A percentile compares a stretch with the other conserved stretches of the same genome.
Conservation (phyloP, 192 early-diverging fungal species). For the Podila epigama region DNA sequence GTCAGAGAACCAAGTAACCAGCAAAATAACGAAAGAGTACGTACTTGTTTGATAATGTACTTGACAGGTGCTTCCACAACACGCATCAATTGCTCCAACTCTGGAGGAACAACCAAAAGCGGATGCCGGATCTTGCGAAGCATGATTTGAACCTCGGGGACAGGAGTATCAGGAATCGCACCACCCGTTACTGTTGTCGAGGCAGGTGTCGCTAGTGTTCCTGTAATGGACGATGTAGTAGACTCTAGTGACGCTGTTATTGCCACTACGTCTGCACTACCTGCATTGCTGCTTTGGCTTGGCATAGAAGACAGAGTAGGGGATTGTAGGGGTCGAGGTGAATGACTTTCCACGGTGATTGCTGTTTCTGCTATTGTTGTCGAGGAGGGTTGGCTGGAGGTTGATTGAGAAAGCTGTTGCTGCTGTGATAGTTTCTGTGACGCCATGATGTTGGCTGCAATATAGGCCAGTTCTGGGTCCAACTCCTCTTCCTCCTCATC, state of each 20-base stretch:
- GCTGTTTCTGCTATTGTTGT: background rate
- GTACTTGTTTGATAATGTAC: conserved; percentile 10
- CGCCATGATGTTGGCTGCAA: conserved; percentile 17
- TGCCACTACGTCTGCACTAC: too few relatives aligned
- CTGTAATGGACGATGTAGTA: background rate
- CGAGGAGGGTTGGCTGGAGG: background rate
- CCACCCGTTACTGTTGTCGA: too few relatives aligned
- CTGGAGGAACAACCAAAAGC: background rate
- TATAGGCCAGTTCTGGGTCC: conserved; percentile 57
- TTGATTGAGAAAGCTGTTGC: background rate
- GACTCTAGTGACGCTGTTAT: too few relatives aligned
- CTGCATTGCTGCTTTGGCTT: too few relatives aligned
- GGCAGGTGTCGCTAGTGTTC: background rate
- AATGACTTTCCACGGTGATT: too few relatives aligned
- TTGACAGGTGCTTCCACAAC: background rate
- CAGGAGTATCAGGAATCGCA: too few relatives aligned
- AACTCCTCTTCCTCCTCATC: conserved; percentile 23
- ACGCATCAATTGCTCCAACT: background rate
- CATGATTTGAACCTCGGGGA: background rate
- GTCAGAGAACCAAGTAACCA: too few relatives aligned
- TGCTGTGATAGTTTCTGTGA: conserved; percentile 48
- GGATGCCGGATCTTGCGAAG: background rate
- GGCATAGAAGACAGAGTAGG: too few relatives aligned
- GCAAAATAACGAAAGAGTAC: background rate
- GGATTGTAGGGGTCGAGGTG: too few relatives aligned